Evolutionary conservation across 352 stramenopile genomes (phyloP).

Genomic region (Globisporangium abappressorium): DNA sequence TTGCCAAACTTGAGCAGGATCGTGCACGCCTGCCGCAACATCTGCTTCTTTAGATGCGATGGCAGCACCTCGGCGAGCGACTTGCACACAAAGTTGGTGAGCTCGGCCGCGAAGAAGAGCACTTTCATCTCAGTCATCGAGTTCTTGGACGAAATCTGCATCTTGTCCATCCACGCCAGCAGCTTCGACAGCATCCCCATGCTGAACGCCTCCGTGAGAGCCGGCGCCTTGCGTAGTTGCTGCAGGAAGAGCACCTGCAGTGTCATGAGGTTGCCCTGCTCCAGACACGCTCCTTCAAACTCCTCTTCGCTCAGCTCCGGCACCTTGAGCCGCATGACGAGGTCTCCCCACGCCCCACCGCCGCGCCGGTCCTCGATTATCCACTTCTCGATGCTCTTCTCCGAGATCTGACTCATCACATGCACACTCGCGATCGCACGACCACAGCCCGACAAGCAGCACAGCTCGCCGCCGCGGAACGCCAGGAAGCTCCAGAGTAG

Average conservation of each 20-base stretch:
- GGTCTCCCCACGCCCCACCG: conserved; percentile 52
- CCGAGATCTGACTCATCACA: conserved; percentile 75
- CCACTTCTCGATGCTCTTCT: conserved; percentile 86
- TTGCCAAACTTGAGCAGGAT: conserved; percentile 63
- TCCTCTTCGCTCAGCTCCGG: conserved; percentile 81
- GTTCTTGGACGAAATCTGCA: conserved; percentile 38
- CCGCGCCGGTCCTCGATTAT: conserved; percentile 74
- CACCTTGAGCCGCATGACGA: conserved; percentile 59
- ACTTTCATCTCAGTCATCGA: conserved; percentile 80
- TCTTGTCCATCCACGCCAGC: conserved; percentile 70
- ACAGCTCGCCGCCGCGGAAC: conserved; percentile 76
- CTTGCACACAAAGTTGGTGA: conserved; percentile 70
- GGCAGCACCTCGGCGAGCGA: conserved; percentile 57
- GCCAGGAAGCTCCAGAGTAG: conserved; percentile 79
- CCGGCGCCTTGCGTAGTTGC: conserved; percentile 55
- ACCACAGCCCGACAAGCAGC: conserved; percentile 64
- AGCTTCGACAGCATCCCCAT: conserved; percentile 71
- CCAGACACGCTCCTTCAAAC: conserved; percentile 69
- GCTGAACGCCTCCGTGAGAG: conserved; percentile 63
- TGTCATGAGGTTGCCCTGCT: conserved; percentile 73
- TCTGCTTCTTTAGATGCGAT: conserved; percentile 69
- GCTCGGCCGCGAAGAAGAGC: conserved; percentile 72
- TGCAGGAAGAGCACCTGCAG: conserved; percentile 78
- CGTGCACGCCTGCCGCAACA: conserved; percentile 64
- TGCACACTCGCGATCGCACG: conserved; percentile 78